Percentiles rank a stretch among this genome's conserved stretches.
These are phyloP conservation scores for Candida verbasci DNA, from an alignment of 805 yeast genomes.

Conservation along the genomic window DNA sequence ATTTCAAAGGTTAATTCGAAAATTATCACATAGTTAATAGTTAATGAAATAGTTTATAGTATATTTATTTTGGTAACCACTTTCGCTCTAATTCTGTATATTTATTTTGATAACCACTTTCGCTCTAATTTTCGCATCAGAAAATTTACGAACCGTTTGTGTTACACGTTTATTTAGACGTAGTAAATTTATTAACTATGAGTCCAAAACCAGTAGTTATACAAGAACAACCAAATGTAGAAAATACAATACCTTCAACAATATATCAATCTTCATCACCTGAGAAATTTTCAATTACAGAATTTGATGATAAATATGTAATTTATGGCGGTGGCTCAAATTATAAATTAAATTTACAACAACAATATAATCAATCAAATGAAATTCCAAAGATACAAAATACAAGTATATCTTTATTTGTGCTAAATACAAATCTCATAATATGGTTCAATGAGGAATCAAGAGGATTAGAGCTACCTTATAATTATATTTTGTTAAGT, in stretches of 20 bases:
- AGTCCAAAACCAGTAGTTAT: conserved; percentile 9
- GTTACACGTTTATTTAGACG: too few relatives aligned
- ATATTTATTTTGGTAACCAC: background rate
- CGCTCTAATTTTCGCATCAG: too few relatives aligned
- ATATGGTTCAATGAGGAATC: conserved; percentile 21
- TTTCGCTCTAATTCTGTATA: too few relatives aligned
- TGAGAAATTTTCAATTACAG: conserved; percentile 24
- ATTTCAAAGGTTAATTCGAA: conserved; percentile 34
- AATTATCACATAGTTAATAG: conserved; percentile 20
- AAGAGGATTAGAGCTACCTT: conserved; percentile 31
- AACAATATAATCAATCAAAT: conserved; percentile 6
- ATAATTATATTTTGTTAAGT: conserved; percentile 28
- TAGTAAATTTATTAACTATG: too few relatives aligned
- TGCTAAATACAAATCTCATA: conserved; percentile 30
- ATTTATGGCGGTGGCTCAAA: conserved; percentile 34
- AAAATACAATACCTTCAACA: conserved; percentile 33
- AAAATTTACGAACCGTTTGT: too few relatives aligned
- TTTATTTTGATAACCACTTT: too few relatives aligned
- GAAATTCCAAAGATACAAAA: conserved; percentile 5
- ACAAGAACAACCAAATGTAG: conserved; percentile 31
- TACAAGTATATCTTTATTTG: conserved; percentile 21
- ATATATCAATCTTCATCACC: conserved; percentile 36
- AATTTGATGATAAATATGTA: conserved; percentile 29
- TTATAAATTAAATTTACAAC: conserved; percentile 5
- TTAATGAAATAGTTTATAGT: too few relatives aligned